Evolutionary conservation across 495 filamentous ascomycete genomes (phyloP).

Genomic region (Talaromyces trachyspermus): DNA sequence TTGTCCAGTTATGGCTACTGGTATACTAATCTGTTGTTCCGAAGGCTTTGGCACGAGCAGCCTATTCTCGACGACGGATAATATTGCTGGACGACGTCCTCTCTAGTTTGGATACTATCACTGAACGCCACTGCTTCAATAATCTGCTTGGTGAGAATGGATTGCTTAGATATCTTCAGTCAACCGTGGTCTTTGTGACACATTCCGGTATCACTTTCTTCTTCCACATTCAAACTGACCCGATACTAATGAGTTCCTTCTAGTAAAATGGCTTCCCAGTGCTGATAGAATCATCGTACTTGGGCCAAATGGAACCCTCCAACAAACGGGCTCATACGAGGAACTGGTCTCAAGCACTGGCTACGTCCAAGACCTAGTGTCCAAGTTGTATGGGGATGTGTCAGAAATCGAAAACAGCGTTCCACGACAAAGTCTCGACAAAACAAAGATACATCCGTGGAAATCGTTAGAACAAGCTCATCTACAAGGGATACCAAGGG

Average conservation of each 20-base stretch:
- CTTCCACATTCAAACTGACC: not conserved
- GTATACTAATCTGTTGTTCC: not conserved
- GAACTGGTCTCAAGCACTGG: slow-evolving; percentile 35
- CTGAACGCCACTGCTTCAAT: slow-evolving; percentile 52
- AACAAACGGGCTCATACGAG: slow-evolving; percentile 44
- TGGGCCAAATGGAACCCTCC: slow-evolving; percentile 32
- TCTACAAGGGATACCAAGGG: too few relatives aligned
- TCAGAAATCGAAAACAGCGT: not conserved
- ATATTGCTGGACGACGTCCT: slow-evolving; percentile 54
- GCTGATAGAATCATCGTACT: slow-evolving; percentile 48
- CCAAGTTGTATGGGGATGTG: not conserved
- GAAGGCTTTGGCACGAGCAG: slow-evolving; percentile 45
- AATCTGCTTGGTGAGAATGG: slow-evolving; percentile 46
- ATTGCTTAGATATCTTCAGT: slow-evolving; percentile 37
- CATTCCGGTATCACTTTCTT: slow-evolving; percentile 2
- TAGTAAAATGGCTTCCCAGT: slow-evolving; percentile 39
- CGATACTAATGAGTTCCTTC: not conserved
- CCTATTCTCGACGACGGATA: slow-evolving; percentile 45
- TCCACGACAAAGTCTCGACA: not conserved
- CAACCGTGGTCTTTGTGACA: slow-evolving; percentile 30
- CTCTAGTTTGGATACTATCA: slow-evolving; percentile 51
- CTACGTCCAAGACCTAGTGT: slow-evolving; percentile 26
- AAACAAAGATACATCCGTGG: not conserved
- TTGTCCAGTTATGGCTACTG: not conserved
- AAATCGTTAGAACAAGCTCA: not conserved